These are phyloP conservation scores for Pythium scleroteichum DNA, from an alignment of 352 stramenopile species.

Conservation along the genomic window DNA sequence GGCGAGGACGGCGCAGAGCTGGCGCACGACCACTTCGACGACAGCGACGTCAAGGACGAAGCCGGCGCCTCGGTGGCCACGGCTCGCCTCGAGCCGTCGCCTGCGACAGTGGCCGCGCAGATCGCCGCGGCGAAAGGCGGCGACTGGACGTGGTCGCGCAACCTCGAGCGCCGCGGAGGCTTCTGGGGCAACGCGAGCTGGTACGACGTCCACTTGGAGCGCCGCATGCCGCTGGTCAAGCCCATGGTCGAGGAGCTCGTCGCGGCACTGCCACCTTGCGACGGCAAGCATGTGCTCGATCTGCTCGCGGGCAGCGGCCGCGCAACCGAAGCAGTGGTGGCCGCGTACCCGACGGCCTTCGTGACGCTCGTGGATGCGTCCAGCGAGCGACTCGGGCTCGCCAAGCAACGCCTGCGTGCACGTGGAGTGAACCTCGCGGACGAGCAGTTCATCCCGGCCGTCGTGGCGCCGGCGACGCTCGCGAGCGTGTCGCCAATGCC, in stretches of 20 bases:
- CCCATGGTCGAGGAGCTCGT: constrained; percentile 65
- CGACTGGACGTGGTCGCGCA: constrained; percentile 48
- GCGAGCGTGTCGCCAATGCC: constrained; percentile 28
- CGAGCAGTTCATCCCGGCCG: constrained; percentile 32
- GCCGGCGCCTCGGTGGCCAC: background rate
- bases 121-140: background rate
- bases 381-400: constrained; percentile 53
- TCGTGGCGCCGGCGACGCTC: constrained; percentile 25
- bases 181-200: constrained; percentile 80
- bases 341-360: constrained; percentile 57
- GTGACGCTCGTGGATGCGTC: constrained; percentile 66
- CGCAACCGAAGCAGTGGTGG: constrained; percentile 48
- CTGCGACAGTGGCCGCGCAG: background rate
- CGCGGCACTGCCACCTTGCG: constrained; percentile 59
- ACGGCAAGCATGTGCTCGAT: constrained; percentile 56
- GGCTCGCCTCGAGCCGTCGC: too few relatives aligned
- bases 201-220: constrained; percentile 74
- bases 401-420: constrained; percentile 37
- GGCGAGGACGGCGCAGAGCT: constrained; percentile 9
- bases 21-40: constrained; percentile 2
- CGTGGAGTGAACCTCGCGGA: constrained; percentile 21
- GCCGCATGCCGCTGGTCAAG: constrained; percentile 60
- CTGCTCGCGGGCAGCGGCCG: constrained; percentile 69
- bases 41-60: constrained; percentile 3
- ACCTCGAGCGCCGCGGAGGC: constrained; percentile 58